phyloP scores from a whole-genome alignment of 2,329 filamentous ascomycete genomes.

The Fusarium dimerum region DNA sequence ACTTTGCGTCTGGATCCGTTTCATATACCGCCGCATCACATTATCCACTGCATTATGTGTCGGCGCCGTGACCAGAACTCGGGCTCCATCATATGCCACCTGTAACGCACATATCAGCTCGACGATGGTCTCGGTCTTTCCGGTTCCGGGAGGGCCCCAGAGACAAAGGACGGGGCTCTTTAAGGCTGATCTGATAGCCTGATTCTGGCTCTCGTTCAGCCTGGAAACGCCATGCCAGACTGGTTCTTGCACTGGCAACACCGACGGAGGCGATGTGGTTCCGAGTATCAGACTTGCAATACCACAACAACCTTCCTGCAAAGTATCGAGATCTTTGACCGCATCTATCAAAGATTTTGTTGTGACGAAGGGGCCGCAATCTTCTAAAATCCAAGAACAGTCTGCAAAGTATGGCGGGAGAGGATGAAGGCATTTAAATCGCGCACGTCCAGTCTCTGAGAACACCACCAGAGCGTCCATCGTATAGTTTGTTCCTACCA shows the following conservation, averaged over 20 bases:
- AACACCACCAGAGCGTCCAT: slow-evolving; percentile 41
- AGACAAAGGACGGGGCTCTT: slow-evolving; percentile 38
- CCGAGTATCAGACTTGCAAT: slow-evolving; percentile 25
- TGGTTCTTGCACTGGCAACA: no score
- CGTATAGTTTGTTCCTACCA: slow-evolving; percentile 27
- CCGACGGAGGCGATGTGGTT: background rate
- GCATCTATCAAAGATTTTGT: slow-evolving; percentile 42
- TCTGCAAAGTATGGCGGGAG: slow-evolving; percentile 37
- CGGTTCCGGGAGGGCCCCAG: slow-evolving; percentile 46
- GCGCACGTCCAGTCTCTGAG: slow-evolving; percentile 28
- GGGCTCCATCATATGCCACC: slow-evolving; percentile 17
- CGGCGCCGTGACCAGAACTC: slow-evolving; percentile 42
- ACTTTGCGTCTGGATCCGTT: background rate
- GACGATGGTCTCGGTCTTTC: slow-evolving; percentile 43
- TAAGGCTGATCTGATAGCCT: slow-evolving; percentile 24
- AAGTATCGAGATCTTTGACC: slow-evolving; percentile 31
- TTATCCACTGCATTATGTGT: slow-evolving; percentile 50
- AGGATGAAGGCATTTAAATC: slow-evolving; percentile 40
- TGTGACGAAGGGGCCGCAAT: slow-evolving; percentile 44
- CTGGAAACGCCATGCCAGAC: background rate
- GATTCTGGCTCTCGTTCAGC: slow-evolving; percentile 19
- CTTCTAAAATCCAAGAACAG: slow-evolving; percentile 39
- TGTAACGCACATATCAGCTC: slow-evolving; percentile 39
- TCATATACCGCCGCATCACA: slow-evolving; percentile 38
- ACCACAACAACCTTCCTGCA: slow-evolving; percentile 33